Percentiles rank a stretch among this genome's conserved stretches.
These are phyloP conservation scores for Cladosporium sp. DNA, from an alignment of 2,329 filamentous ascomycete species.

Conservation along the genomic window DNA sequence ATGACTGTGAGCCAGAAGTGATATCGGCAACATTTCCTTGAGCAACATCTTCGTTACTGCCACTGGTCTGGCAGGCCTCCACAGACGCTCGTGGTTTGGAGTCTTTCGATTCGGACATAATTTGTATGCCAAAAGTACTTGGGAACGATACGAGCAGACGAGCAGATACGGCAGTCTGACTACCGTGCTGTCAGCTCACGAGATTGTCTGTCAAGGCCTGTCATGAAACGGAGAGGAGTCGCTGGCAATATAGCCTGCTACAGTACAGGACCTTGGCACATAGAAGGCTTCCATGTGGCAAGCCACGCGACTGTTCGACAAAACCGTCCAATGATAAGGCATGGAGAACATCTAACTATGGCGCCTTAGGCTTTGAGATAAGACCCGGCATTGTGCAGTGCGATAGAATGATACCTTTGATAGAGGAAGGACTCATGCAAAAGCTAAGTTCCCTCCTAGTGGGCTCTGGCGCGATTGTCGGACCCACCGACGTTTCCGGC, in stretches of 20 bases:
- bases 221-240: not conserved
- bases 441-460: not conserved
- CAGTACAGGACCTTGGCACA: not conserved
- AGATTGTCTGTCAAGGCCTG: not conserved
- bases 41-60: conserved; percentile 6
- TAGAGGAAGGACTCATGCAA: not conserved
- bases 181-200: not conserved
- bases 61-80: not conserved
- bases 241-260: not conserved
- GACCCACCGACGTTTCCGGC: conserved; percentile 5
- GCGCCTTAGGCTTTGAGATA: not conserved
- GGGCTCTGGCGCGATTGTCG: conserved; percentile 1
- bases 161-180: not conserved
- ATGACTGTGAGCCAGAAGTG: conserved; percentile 6
- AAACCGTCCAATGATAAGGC: not conserved
- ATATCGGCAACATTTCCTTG: not conserved
- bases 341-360: not conserved
- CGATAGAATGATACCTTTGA: not conserved
- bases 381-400: not conserved
- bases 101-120: conserved; percentile 4
- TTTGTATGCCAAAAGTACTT: not conserved
- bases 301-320: not conserved
- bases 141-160: not conserved
- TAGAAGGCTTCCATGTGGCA: not conserved
- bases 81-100: not conserved